Percentiles rank a stretch among this genome's conserved stretches.
phyloP scores from a whole-genome alignment of 768 basidiomycete species.

The Pholiota conissans region DNA sequence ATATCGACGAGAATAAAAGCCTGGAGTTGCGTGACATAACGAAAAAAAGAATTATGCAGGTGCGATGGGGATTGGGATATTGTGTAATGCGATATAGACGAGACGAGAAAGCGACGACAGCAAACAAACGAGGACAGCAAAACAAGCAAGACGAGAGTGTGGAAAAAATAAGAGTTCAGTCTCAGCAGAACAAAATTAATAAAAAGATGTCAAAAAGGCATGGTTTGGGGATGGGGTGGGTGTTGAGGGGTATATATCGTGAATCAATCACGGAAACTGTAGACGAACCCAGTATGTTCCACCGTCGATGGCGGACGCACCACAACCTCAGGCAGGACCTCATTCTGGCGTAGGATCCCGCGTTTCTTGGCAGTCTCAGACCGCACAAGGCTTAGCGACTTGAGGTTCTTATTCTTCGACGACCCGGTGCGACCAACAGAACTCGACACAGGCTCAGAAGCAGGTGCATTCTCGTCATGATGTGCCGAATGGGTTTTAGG shows the following conservation, averaged over 20 bases:
- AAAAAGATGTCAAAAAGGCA: conserved; percentile 4
- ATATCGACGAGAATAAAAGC: conserved; percentile 5
- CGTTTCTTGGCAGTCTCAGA: conserved; percentile 66
- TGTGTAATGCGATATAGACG: conserved; percentile 7
- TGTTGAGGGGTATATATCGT: no score
- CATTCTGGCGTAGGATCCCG: conserved; percentile 52
- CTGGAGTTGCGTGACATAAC: conserved; percentile 8
- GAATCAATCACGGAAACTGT: conserved; percentile 43
- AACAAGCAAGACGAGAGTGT: not conserved
- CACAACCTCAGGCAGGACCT: conserved; percentile 60
- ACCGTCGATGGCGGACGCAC: conserved; percentile 59
- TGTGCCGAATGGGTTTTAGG: conserved; percentile 1
- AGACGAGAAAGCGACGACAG: conserved; percentile 1
- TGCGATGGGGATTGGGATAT: conserved; percentile 3
- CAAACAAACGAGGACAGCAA: not conserved
- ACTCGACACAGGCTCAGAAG: conserved; percentile 31
- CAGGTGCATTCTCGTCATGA: conserved; percentile 42
- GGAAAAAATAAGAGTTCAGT: conserved; percentile 9
- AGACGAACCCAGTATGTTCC: conserved; percentile 43
- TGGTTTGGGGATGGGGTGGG: not conserved
- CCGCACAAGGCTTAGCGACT: conserved; percentile 58
- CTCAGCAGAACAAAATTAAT: conserved; percentile 16
- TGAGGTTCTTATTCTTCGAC: conserved; percentile 42
- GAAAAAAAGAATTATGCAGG: not conserved
- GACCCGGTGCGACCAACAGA: conserved; percentile 15